phyloP scores from a whole-genome alignment of 2,329 filamentous ascomycete genomes.

The Colletotrichum liriopes region DNA sequence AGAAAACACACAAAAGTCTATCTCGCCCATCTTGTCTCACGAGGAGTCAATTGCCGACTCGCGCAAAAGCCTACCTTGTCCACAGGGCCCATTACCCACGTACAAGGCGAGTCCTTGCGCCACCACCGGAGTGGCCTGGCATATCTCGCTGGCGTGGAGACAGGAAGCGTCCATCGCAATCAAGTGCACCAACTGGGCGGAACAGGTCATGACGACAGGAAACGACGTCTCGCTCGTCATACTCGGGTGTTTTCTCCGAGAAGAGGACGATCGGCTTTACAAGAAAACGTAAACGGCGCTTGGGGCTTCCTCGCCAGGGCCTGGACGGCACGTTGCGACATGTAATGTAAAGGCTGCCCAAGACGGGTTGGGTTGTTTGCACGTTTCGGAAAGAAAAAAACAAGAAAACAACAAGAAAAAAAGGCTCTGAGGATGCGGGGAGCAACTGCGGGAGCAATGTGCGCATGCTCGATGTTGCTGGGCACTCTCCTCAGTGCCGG shows the following conservation, averaged over 20 bases:
- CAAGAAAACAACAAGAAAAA: not conserved
- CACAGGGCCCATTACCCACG: not conserved
- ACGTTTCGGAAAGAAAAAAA: not conserved
- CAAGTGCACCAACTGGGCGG: not conserved
- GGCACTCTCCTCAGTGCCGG: not conserved
- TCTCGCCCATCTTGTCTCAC: not conserved
- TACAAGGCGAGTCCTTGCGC: too few relatives aligned
- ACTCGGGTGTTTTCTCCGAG: not conserved
- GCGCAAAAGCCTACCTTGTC: not conserved
- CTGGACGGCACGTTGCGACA: not conserved
- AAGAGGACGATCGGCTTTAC: not conserved
- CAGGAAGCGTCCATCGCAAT: not conserved
- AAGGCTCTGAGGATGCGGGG: not conserved
- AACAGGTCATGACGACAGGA: not conserved
- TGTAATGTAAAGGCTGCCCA: not conserved
- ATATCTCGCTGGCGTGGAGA: not conserved
- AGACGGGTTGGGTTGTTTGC: not conserved
- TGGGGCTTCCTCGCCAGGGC: not conserved
- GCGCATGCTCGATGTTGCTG: not conserved
- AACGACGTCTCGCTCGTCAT: not conserved
- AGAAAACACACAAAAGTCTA: not conserved
- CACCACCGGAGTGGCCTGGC: not conserved
- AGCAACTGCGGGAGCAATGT: not conserved
- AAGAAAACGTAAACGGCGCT: not conserved
- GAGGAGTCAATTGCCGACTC: not conserved